Percentiles rank a stretch among this genome's conserved stretches.
Conservation (phyloP, 1,139 yeast species). For the Kurtzmaniella quercitrusa region DNA sequence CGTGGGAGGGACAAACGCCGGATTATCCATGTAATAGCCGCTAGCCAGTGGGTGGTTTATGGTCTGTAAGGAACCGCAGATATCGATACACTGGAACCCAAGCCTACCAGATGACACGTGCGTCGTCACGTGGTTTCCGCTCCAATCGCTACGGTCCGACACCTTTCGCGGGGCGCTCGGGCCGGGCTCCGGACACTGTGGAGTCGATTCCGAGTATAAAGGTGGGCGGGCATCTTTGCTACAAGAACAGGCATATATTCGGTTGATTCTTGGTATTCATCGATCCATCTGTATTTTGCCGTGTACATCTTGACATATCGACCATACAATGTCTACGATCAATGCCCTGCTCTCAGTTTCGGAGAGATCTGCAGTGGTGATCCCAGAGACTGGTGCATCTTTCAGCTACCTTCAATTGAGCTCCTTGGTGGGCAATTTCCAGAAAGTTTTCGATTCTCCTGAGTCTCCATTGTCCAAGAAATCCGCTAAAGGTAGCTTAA, state of each 20-base stretch:
- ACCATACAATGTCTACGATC: conserved; percentile 6
- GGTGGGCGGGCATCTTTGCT: background rate
- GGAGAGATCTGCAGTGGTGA: conserved; percentile 6
- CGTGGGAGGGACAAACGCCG: background rate
- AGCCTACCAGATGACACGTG: background rate
- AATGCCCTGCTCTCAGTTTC: conserved; percentile 4
- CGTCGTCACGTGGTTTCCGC: background rate
- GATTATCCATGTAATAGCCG: background rate
- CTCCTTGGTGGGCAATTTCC: conserved; percentile 37
- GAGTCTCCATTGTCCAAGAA: conserved; percentile 30
- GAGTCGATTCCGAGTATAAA: background rate
- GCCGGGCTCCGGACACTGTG: background rate
- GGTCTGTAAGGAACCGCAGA: background rate
- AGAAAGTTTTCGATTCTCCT: conserved; percentile 30
- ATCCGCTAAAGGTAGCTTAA: conserved; percentile 25
- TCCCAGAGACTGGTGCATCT: conserved; percentile 16
- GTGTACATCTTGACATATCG: no score
- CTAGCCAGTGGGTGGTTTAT: background rate
- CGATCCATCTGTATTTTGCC: no score
- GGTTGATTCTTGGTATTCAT: no score
- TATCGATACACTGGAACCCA: no score
- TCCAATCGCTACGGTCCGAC: background rate
- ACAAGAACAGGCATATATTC: no score
- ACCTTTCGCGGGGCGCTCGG: background rate
- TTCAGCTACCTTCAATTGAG: conserved; percentile 33